Conservation (phyloP, 306 rosid genomes). For the Glycine latifolia region DNA sequence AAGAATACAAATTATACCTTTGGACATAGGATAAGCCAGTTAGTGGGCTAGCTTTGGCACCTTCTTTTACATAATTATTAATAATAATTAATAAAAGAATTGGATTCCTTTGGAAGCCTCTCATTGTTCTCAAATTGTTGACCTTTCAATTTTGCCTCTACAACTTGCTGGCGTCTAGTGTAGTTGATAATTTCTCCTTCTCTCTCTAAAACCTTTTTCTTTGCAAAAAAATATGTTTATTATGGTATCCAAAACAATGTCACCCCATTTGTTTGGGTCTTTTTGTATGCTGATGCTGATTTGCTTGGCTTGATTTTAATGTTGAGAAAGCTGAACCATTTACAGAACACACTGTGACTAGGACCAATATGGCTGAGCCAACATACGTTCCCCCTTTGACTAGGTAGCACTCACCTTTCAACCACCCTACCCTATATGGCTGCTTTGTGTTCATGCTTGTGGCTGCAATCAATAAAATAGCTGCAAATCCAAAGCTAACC, state of each 20-base stretch:
- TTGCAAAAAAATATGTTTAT: constrained; percentile 7
- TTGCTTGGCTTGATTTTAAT: constrained; percentile 21
- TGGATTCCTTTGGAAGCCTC: constrained; percentile 12
- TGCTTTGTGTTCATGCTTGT: constrained; percentile 77
- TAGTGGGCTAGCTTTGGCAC: constrained; percentile 6
- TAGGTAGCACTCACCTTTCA: constrained; percentile 75
- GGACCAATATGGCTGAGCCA: constrained; percentile 61
- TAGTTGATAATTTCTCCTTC: neutral
- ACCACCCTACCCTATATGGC: constrained; percentile 71
- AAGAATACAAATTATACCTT: neutral
- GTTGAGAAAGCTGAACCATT: constrained; percentile 53
- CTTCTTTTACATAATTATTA: constrained; percentile 6
- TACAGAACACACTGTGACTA: constrained; percentile 51
- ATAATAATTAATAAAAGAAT: neutral
- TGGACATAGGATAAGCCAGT: constrained; percentile 27
- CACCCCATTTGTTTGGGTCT: constrained; percentile 34
- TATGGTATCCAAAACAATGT: neutral
- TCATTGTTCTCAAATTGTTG: constrained; percentile 9
- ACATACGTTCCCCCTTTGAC: constrained; percentile 64
- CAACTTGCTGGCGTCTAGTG: constrained; percentile 21
- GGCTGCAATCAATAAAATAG: constrained; percentile 58
- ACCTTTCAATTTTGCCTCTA: neutral
- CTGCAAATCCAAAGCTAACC: constrained; percentile 71
- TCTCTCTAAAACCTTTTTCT: neutral
- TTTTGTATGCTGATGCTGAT: constrained; percentile 6